Evolutionary conservation across 805 yeast species (phyloP).

Genomic region (Sugiyamaella lignohabitans): DNA sequence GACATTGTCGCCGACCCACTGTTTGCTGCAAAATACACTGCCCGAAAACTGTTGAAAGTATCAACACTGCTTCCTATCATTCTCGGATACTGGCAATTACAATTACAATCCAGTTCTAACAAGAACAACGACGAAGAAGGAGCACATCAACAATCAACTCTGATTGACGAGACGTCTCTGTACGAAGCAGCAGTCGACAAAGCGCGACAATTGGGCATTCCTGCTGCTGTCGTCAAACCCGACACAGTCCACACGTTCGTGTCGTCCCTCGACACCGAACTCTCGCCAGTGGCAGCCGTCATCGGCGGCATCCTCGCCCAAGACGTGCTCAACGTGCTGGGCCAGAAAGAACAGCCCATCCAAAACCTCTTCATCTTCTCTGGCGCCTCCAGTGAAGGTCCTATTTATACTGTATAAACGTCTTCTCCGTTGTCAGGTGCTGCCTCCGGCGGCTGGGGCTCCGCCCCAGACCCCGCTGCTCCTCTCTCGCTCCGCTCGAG

Average conservation of each 20-base stretch:
- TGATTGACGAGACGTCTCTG: not conserved
- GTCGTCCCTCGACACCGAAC: constrained; percentile 44
- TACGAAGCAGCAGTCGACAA: constrained; percentile 17
- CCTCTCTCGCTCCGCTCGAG: no score
- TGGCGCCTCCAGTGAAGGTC: constrained; percentile 65
- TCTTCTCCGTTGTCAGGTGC: no score
- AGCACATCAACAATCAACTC: not conserved
- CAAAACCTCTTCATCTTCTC: constrained; percentile 77
- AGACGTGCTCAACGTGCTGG: constrained; percentile 76
- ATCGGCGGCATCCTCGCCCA: constrained; percentile 88
- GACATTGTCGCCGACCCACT: constrained; percentile 25
- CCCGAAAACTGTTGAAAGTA: constrained; percentile 39
- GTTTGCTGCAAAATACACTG: constrained; percentile 12
- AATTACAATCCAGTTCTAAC: not conserved
- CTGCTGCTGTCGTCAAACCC: constrained; percentile 40
- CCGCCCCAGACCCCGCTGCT: no score
- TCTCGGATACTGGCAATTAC: constrained; percentile 44
- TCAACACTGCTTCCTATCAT: constrained; percentile 54
- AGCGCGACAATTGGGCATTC: constrained; percentile 36
- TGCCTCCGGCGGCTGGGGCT: no score
- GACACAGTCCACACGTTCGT: constrained; percentile 31
- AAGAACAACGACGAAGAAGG: no score
- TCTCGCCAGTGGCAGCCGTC: constrained; percentile 78
- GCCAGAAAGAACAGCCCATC: constrained; percentile 70
- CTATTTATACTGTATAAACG: constrained; percentile 50